phyloP scores from a whole-genome alignment of 805 yeast species.

The Brettanomyces anomalus region DNA sequence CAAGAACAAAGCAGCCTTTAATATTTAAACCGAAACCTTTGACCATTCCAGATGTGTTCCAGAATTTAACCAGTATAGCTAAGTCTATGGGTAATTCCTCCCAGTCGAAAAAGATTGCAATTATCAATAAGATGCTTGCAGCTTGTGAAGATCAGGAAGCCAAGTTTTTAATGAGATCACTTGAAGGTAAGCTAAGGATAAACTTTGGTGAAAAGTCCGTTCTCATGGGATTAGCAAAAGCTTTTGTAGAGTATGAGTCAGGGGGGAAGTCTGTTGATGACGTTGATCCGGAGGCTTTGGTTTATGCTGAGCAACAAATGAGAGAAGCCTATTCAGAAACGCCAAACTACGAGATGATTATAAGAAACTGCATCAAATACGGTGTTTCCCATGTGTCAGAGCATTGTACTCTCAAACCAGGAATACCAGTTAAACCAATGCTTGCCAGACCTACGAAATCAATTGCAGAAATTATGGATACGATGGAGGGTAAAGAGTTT shows the following conservation, averaged over 20 bases:
- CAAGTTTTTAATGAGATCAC: conserved; percentile 77
- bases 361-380: conserved; percentile 50
- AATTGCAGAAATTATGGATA: conserved; percentile 81
- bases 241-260: conserved; percentile 58
- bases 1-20: conserved; percentile 78
- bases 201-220: conserved; percentile 94
- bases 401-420: conserved; percentile 73
- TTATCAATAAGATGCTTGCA: conserved; percentile 77
- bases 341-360: conserved; percentile 81
- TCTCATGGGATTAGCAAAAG: conserved; percentile 73
- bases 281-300: conserved; percentile 33
- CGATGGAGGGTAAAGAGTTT: conserved; percentile 76
- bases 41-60: conserved; percentile 65
- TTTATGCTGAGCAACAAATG: conserved; percentile 65
- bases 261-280: conserved; percentile 20
- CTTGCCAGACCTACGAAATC: conserved; percentile 96
- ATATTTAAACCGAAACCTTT: conserved; percentile 89
- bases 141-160: conserved; percentile 85
- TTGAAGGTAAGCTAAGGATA: conserved; percentile 89
- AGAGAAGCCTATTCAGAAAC: conserved; percentile 83
- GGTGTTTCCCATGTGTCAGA: conserved; percentile 63
- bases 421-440: conserved; percentile 96
- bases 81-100: conserved; percentile 70
- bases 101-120: conserved; percentile 65
- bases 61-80: conserved; percentile 69